Base-by-base conservation (phyloP, 1,139 yeast genomes). In the Entelexis sorbosivorans region DNA sequence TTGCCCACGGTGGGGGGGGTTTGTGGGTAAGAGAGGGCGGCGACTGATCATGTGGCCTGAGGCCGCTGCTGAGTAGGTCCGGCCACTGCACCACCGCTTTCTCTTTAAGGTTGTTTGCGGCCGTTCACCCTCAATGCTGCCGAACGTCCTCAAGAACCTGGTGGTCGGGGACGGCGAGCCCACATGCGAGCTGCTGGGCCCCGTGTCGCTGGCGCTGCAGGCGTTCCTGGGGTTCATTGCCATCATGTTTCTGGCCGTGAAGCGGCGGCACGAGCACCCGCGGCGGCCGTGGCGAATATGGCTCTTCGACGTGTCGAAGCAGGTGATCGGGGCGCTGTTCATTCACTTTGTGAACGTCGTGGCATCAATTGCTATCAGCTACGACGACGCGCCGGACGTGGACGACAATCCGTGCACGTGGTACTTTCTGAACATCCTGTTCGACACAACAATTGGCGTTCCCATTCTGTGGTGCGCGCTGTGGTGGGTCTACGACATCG, bases 381-480 rank as follows among this genome's bases (percentile, higher is more conserved):
- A 49, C 24, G 62, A 63, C 38, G 66, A 63, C 38, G 60, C 58
- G 39, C 69, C 69, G 0, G 68, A 61, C 24, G 53, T 64, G 38
- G 69, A 66, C 50, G 63, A 61, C 46, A 68, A 68, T 52, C 71
- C 73, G 1, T 69, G 72, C 57, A 66, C 64, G 38, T 89, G 96
- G 94, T 91, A 91, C 68, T 89, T 91, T 62, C 71, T 91, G 51
- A 91, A 85, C 62, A 77, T 89, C 42, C 74, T 89, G 20, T 76
- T 89, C 63, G 98, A 91, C 65, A 89, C 97, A 44, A 91, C 98
- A 0, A 74, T 89, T n/a, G 98, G 98, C 0, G 94, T 88, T 2
- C 93, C 93, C 24, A 75, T 89, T 3, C 71, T 91, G 40, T 88
- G 83, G 79, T 65, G 64, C 19, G 66, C 71, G 42, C 68, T 82